phyloP scores from a whole-genome alignment of 108 stramenopile genomes.

The Poteriospumella lacustris region DNA sequence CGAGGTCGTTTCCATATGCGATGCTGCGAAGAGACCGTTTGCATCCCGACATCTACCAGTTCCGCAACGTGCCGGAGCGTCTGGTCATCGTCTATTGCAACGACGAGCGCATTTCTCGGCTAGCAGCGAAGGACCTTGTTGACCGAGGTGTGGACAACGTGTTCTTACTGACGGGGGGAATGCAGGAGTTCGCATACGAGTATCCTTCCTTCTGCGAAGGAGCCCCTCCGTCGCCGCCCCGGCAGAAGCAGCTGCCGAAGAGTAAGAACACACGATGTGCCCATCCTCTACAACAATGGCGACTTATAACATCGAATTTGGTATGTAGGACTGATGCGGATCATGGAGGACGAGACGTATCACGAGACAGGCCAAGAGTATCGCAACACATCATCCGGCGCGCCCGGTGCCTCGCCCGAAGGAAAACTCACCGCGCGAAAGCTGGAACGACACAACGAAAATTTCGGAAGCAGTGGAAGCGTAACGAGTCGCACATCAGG shows the following conservation, averaged over 20 bases:
- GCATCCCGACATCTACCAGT: neutral
- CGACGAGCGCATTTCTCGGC: neutral
- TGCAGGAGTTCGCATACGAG: neutral
- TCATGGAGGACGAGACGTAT: too few species aligned
- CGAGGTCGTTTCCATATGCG: neutral
- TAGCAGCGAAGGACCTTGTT: neutral
- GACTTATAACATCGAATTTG: too few species aligned
- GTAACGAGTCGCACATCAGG: too few species aligned
- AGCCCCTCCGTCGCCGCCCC: neutral
- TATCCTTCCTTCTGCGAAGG: conserved; percentile 8
- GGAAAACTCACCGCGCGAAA: neutral
- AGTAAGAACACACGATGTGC: too few species aligned
- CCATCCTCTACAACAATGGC: too few species aligned
- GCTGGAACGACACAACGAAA: neutral
- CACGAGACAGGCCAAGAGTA: too few species aligned
- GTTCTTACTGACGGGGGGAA: neutral
- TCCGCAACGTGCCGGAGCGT: neutral
- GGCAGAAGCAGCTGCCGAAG: too few species aligned
- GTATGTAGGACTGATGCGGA: too few species aligned
- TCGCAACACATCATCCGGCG: too few species aligned
- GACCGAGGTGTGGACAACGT: conserved; percentile 21
- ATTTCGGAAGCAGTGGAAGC: too few species aligned
- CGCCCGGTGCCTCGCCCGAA: too few species aligned
- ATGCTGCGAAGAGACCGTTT: conserved; percentile 4
- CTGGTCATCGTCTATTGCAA: conserved; percentile 14